Conservation (phyloP, 2,329 filamentous ascomycete species). For the Exophiala sp. region DNA sequence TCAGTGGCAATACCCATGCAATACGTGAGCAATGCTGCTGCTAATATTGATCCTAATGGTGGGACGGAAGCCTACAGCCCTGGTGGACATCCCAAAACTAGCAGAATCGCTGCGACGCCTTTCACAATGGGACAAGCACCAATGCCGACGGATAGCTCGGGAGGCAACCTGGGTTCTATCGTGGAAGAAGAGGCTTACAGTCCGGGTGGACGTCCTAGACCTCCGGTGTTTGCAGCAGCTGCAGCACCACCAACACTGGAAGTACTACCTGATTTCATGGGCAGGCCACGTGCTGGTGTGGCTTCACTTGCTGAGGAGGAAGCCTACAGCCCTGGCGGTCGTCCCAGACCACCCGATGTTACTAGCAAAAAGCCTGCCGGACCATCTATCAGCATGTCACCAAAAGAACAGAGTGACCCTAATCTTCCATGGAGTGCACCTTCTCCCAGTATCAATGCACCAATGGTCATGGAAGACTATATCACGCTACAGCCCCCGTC, state of each 20-base stretch:
- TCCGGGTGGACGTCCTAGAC: conserved; percentile 31
- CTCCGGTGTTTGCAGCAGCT: conserved; percentile 40
- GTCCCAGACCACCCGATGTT: conserved; percentile 41
- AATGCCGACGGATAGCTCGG: no score
- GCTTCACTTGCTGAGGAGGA: conserved; percentile 28
- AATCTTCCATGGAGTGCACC: conserved; percentile 3
- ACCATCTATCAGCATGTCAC: not conserved
- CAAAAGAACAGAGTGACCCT: conserved; percentile 22
- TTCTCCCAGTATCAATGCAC: conserved; percentile 27
- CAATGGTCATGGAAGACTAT: conserved; percentile 30
- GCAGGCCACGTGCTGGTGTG: conserved; percentile 6
- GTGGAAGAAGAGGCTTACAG: conserved; percentile 41
- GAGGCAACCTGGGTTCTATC: no score
- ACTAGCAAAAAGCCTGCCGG: not conserved
- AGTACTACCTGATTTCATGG: not conserved
- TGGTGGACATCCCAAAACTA: conserved; percentile 50
- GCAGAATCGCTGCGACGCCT: not conserved
- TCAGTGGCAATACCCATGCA: not conserved
- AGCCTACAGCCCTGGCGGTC: conserved; percentile 53
- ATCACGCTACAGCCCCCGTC: conserved; percentile 19
- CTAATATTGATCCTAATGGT: conserved; percentile 27
- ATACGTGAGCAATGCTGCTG: conserved; percentile 1
- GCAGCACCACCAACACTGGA: not conserved
- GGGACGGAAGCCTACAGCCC: conserved; percentile 45
- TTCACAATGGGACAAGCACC: not conserved